phyloP scores from a whole-genome alignment of 768 basidiomycete genomes.

The Boletellus sp. region DNA sequence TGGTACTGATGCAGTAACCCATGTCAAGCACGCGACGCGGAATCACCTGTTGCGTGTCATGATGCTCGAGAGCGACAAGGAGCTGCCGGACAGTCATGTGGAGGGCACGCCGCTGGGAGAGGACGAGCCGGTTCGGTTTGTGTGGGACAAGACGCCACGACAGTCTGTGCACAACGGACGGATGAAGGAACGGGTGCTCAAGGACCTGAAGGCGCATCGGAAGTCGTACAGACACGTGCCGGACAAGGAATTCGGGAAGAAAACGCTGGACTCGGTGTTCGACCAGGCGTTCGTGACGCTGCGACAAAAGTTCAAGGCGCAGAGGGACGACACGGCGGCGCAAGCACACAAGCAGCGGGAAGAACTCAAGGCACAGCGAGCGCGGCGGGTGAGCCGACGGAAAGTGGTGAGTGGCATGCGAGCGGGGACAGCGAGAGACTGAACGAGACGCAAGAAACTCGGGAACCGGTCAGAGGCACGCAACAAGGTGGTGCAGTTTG shows the following conservation, averaged over 20 bases:
- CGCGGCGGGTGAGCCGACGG: conserved; percentile 56
- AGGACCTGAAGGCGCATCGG: conserved; percentile 56
- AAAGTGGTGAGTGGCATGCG: conserved; percentile 48
- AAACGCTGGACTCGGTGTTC: conserved; percentile 56
- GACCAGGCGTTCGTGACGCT: conserved; percentile 70
- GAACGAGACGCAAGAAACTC: conserved; percentile 46
- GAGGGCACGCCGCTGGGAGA: conserved; percentile 48
- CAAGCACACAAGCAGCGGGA: conserved; percentile 48
- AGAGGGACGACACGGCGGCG: conserved; percentile 48
- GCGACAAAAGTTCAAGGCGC: conserved; percentile 61
- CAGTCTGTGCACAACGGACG: conserved; percentile 70
- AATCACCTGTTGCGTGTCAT: conserved; percentile 59
- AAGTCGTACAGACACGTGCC: conserved; percentile 59
- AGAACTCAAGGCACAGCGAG: conserved; percentile 57
- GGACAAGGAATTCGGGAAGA: conserved; percentile 62
- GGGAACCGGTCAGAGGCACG: conserved; percentile 59
- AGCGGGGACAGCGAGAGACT: background rate
- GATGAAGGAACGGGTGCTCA: conserved; percentile 64
- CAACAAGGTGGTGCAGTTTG: conserved; percentile 48
- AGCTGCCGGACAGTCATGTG: conserved; percentile 57
- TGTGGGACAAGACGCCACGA: conserved; percentile 75
- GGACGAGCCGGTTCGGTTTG: conserved; percentile 64
- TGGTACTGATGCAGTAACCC: conserved; percentile 2
- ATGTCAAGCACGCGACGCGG: conserved; percentile 63
- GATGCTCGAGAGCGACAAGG: conserved; percentile 51